Evolutionary conservation across 805 yeast genomes (phyloP).

Genomic region (Candida sphagnicola): DNA sequence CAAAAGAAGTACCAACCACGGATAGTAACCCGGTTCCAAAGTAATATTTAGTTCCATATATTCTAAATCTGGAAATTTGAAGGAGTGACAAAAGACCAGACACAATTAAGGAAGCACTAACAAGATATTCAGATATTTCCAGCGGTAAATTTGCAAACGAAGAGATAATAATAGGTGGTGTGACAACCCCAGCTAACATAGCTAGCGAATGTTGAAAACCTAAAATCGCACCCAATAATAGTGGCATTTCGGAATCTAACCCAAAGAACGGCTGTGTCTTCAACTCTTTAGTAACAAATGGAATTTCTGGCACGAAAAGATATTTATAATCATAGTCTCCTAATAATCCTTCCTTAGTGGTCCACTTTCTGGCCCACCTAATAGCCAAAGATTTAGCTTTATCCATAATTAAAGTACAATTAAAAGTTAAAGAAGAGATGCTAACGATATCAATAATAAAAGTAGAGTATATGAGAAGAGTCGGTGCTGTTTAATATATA

Average conservation of each 20-base stretch:
- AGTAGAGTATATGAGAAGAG: too few species aligned
- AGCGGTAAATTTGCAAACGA: conserved; percentile 54
- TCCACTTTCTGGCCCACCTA: conserved; percentile 39
- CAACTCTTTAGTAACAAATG: conserved; percentile 48
- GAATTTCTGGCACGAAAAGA: conserved; percentile 76
- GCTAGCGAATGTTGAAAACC: conserved; percentile 88
- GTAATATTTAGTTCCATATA: conserved; percentile 68
- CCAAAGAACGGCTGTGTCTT: conserved; percentile 81
- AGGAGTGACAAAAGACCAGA: conserved; percentile 57
- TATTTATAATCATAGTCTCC: conserved; percentile 84
- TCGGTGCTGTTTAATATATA: too few species aligned
- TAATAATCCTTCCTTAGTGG: conserved; percentile 73
- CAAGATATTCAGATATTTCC: conserved; percentile 34
- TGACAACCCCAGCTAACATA: conserved; percentile 89
- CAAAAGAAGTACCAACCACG: conserved; percentile 89
- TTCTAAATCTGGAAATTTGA: conserved; percentile 67
- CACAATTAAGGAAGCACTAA: conserved; percentile 34
- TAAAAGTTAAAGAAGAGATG: too few species aligned
- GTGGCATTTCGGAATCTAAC: conserved; percentile 73
- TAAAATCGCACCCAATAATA: conserved; percentile 68
- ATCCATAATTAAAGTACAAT: too few species aligned
- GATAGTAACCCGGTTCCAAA: conserved; percentile 86
- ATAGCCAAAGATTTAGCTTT: too few species aligned
- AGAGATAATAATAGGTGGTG: conserved; percentile 78
- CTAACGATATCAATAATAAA: too few species aligned